phyloP scores from a whole-genome alignment of 495 filamentous ascomycete genomes.

The Physcia stellaris region DNA sequence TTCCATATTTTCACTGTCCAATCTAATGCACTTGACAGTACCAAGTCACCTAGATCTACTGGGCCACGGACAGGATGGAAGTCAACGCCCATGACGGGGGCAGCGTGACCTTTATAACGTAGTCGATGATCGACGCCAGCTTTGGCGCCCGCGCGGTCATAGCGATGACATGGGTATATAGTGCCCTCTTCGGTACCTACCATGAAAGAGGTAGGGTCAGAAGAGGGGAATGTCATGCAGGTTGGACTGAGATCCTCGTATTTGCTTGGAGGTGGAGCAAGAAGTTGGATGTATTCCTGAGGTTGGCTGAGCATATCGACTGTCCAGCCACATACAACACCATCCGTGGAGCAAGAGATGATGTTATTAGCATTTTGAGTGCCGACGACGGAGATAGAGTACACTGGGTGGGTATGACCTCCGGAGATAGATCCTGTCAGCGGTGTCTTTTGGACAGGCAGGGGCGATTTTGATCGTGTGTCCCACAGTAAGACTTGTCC shows the following conservation, averaged over 20 bases:
- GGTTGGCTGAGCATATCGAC: slow-evolving; percentile 95
- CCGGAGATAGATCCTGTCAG: slow-evolving; percentile 54
- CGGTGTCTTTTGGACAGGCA: slow-evolving; percentile 89
- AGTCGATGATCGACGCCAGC: slow-evolving; percentile 82
- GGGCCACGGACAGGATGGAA: slow-evolving; percentile 88
- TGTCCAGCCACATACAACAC: slow-evolving; percentile 90
- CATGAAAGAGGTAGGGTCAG: slow-evolving; percentile 94
- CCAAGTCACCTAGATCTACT: slow-evolving; percentile 88
- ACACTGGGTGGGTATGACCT: slow-evolving; percentile 93
- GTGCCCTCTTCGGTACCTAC: slow-evolving; percentile 91
- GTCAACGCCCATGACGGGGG: slow-evolving; percentile 88
- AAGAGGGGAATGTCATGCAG: slow-evolving; percentile 90
- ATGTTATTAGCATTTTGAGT: slow-evolving; percentile 99
- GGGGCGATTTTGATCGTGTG: slow-evolving; percentile 54
- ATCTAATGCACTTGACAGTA: slow-evolving; percentile 74
- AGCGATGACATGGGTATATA: slow-evolving; percentile 91
- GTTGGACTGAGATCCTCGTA: slow-evolving; percentile 92
- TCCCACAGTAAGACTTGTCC: slow-evolving; percentile 99
- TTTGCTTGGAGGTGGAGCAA: slow-evolving; percentile 73
- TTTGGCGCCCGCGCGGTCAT: slow-evolving; percentile 92
- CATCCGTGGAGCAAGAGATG: slow-evolving; percentile 88
- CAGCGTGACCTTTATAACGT: slow-evolving; percentile 74
- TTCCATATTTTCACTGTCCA: slow-evolving; percentile 98
- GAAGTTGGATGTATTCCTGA: slow-evolving; percentile 79
- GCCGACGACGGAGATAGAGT: slow-evolving; percentile 86